Evolutionary conservation across 495 filamentous ascomycete genomes (phyloP).

Genomic region (Podospora comata): DNA sequence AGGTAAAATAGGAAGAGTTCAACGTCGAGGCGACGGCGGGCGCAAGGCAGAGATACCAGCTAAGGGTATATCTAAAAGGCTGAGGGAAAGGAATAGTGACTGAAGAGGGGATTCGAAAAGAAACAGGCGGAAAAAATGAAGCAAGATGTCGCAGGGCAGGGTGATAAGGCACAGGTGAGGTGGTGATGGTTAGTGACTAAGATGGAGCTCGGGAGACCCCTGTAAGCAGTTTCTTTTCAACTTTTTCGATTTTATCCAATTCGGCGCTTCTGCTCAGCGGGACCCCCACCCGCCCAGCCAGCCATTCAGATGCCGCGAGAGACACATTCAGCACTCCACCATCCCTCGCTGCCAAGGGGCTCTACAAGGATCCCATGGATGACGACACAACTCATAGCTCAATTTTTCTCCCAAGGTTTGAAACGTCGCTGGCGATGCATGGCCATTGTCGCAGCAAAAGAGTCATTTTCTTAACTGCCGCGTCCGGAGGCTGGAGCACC

Average conservation of each 20-base stretch:
- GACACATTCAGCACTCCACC: constrained; percentile 15
- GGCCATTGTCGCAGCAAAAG: background rate
- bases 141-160: constrained; percentile 9
- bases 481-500: background rate
- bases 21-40: background rate
- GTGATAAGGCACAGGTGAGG: constrained; percentile 10
- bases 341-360: constrained; percentile 3
- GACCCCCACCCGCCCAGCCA: background rate
- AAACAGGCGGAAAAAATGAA: constrained; percentile 7
- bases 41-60: constrained; percentile 7
- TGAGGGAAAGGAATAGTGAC: background rate
- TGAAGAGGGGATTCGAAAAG: background rate
- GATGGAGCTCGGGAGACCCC: constrained; percentile 17
- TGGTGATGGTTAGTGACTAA: constrained; percentile 23
- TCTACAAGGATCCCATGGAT: constrained; percentile 9
- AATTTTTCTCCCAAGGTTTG: constrained; percentile 6
- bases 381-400: constrained; percentile 16
- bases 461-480: constrained; percentile 17
- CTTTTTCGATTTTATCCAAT: constrained; percentile 22
- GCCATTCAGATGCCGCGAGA: constrained; percentile 9
- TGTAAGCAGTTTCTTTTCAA: constrained; percentile 9
- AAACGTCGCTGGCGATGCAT: constrained; percentile 8
- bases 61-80: background rate
- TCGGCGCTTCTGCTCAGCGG: constrained; percentile 11
- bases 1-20: constrained; percentile 7